A percentile compares a stretch with the other conserved stretches of the same genome.
Evolutionary conservation across 2,329 filamentous ascomycete genomes (phyloP).

Genomic region (Zalaria sp.): DNA sequence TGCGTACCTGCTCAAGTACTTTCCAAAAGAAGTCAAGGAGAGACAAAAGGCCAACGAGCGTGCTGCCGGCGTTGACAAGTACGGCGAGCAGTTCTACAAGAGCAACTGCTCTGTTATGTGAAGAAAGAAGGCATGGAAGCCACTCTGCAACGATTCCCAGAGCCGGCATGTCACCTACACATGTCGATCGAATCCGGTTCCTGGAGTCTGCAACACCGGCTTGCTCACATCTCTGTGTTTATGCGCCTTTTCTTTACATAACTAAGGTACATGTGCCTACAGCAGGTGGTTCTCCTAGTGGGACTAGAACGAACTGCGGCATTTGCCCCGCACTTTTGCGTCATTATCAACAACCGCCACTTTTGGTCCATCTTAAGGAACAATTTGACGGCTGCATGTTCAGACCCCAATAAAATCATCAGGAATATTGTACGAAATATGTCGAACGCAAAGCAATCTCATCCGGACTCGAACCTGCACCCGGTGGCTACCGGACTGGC

Average conservation of each 20-base stretch:
- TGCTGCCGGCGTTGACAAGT: slow-evolving; percentile 45
- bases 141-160: too few species aligned
- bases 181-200: neutral
- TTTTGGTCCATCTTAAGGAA: too few species aligned
- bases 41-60: slow-evolving; percentile 54
- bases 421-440: neutral
- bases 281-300: too few species aligned
- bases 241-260: too few species aligned
- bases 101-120: slow-evolving; percentile 16
- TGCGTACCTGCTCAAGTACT: slow-evolving; percentile 60
- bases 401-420: too few species aligned
- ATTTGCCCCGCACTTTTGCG: neutral
- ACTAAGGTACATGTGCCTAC: too few species aligned
- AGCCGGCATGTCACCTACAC: neutral
- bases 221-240: too few species aligned
- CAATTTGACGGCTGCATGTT: too few species aligned
- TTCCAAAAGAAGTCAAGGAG: slow-evolving; percentile 55
- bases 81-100: slow-evolving; percentile 20
- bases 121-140: slow-evolving; percentile 4
- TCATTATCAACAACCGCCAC: neutral
- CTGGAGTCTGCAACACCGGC: too few species aligned
- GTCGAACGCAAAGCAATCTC: slow-evolving; percentile 4
- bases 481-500: slow-evolving; percentile 31
- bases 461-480: slow-evolving; percentile 29
- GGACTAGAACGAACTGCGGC: too few species aligned